Evolutionary conservation across 192 early-diverging fungal species (phyloP).

Genomic region (Backusella psychrophila): DNA sequence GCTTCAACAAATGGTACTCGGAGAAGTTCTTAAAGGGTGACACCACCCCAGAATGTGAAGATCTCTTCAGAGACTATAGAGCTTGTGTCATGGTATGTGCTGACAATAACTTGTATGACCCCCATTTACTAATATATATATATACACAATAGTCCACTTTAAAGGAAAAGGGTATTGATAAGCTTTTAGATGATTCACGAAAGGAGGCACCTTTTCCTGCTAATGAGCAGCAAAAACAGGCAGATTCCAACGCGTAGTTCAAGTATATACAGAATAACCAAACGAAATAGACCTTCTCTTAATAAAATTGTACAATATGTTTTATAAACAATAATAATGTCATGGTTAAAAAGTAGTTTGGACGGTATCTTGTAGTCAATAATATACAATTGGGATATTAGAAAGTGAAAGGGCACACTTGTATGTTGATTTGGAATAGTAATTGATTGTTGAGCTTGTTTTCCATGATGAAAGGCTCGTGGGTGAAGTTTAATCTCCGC

Average conservation of each 20-base stretch:
- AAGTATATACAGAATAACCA: not conserved
- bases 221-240: conserved; percentile 5
- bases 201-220: conserved; percentile 67
- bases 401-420: too few species aligned
- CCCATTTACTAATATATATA: not conserved
- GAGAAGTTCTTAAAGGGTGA: conserved; percentile 92
- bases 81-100: conserved; percentile 76
- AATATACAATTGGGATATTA: too few species aligned
- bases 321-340: not conserved
- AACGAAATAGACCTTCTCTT: not conserved
- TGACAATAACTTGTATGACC: not conserved
- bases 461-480: too few species aligned
- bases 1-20: conserved; percentile 96
- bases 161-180: conserved; percentile 82
- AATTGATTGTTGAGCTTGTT: too few species aligned
- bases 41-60: conserved; percentile 74
- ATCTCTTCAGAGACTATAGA: conserved; percentile 80
- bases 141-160: conserved; percentile 55
- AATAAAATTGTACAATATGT: not conserved
- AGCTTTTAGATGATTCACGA: conserved; percentile 79
- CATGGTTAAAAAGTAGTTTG: too few species aligned
- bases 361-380: too few species aligned
- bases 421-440: too few species aligned
- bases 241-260: not conserved
- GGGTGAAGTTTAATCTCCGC: not conserved